A percentile compares a stretch with the other conserved stretches of the same genome.
phyloP scores from a whole-genome alignment of 1,284 basidiomycete genomes.

The Austroboletus rostrupii region DNA sequence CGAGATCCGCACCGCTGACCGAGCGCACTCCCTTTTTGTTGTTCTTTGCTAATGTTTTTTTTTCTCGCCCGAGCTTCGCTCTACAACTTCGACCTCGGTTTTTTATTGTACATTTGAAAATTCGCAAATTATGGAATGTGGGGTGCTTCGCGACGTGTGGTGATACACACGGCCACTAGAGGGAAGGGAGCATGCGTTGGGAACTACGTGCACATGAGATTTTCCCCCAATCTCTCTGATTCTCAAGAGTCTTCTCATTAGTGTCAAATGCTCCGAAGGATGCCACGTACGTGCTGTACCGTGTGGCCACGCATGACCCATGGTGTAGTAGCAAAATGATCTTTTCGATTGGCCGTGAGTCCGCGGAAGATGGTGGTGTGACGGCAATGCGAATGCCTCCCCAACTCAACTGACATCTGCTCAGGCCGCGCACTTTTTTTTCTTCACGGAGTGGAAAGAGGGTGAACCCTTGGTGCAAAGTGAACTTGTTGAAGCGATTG shows the following conservation, averaged over 20 bases:
- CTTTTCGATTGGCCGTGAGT: neutral
- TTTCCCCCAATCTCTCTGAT: neutral
- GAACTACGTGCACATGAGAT: neutral
- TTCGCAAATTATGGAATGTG: neutral
- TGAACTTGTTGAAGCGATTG: neutral
- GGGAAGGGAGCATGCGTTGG: neutral
- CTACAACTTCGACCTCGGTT: neutral
- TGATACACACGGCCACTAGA: neutral
- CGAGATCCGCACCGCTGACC: neutral
- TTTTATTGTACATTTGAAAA: neutral
- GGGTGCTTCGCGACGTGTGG: neutral
- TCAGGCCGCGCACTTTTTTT: neutral
- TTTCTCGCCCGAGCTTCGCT: neutral
- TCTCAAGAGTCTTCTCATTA: neutral
- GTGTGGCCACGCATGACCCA: neutral
- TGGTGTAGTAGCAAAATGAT: neutral
- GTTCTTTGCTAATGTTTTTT: neutral
- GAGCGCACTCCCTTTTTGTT: neutral
- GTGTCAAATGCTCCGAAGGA: neutral
- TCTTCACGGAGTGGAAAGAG: slow-evolving; percentile 4
- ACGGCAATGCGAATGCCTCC: neutral
- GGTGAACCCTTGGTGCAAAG: neutral
- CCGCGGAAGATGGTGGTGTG: neutral
- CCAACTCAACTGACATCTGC: slow-evolving; percentile 14
- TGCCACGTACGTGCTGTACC: neutral